Base-by-base conservation (phyloP, 2,329 filamentous ascomycete species). In the Xylaria sp. region DNA sequence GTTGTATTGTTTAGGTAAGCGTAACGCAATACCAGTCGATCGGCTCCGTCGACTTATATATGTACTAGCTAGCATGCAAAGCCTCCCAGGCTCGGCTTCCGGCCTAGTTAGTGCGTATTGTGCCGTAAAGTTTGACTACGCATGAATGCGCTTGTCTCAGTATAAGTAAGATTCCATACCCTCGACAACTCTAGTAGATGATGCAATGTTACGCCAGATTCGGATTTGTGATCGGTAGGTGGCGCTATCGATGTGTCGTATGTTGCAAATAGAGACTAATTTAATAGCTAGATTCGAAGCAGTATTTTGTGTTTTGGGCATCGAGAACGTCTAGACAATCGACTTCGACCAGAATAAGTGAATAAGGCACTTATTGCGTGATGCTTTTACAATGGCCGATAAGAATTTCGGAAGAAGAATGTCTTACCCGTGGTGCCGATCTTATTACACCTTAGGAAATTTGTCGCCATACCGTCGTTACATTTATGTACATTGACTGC, bases 111-210 rank as follows among this genome's bases (percentile, higher is more conserved):
- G 40, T 44, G 40, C 8, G 32, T 35, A 10, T 10, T 35, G 6
- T n/a, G 16, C 21, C 40, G 29, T 29, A 57, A 57, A 55, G 29
- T 60, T 51, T 50, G 48, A 27, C 60, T 50, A n/a, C n/a, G n/a
- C n/a, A n/a, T n/a, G n/a, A 60, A 63, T 53, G 44, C 47, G 25
- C 53, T 44, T 58, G 64, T 66, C 59, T 66, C 44, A 62, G 53
- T 53, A 58, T 66, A 32, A 62, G 53, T 53, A 58, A 47, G 25
- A 65, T 66, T 57, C 50, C 50, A 9, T 53, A 55, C 29, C 54
- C 25, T 53, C 42, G 25, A 57, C 44, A 64, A 35, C 1, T 35
- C 10, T 6, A 9, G 32, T 9, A 50, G 35, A 65, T 65, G 58
- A 68, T 63, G 54, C 60, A 63, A 68, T 65, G 54, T 40, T 23